phyloP scores from a whole-genome alignment of 768 basidiomycete species.

The Tricholoma bakamatsutake region DNA sequence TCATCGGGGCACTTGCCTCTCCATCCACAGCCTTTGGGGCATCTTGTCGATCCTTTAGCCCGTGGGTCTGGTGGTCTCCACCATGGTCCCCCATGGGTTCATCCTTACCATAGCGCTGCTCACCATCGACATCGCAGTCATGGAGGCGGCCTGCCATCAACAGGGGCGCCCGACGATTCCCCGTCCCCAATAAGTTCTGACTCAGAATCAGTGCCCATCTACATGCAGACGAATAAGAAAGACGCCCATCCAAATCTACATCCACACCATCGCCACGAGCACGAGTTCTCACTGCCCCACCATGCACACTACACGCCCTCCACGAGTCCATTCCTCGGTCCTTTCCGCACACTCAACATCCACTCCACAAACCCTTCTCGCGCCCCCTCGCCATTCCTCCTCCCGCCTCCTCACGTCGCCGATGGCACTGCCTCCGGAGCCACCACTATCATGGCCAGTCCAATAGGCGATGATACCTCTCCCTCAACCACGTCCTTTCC shows the following conservation, averaged over 20 bases:
- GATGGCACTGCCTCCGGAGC: slow-evolving; percentile 9
- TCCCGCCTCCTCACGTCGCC: slow-evolving; percentile 43
- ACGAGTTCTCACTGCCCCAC: slow-evolving; percentile 20
- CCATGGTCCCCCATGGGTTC: slow-evolving; percentile 26
- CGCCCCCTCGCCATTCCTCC: slow-evolving; percentile 63
- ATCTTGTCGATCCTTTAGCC: slow-evolving; percentile 31
- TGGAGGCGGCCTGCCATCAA: slow-evolving; percentile 7
- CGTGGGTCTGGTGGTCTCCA: slow-evolving; percentile 21
- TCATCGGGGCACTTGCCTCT: background rate
- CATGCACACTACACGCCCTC: slow-evolving; percentile 47
- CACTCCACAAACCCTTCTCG: slow-evolving; percentile 66
- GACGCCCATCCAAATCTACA: background rate
- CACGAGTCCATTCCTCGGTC: slow-evolving; percentile 76
- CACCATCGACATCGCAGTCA: slow-evolving; percentile 25
- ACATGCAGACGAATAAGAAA: slow-evolving; percentile 15
- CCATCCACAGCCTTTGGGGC: slow-evolving; percentile 37
- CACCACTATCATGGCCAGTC: slow-evolving; percentile 16
- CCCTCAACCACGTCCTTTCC: slow-evolving; percentile 2
- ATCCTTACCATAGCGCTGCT: slow-evolving; percentile 39
- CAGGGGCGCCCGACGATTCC: slow-evolving; percentile 45
- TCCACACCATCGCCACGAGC: slow-evolving; percentile 11
- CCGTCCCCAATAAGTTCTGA: slow-evolving; percentile 70
- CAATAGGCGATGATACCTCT: slow-evolving; percentile 15
- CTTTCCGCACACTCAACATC: slow-evolving; percentile 68
- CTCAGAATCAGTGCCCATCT: slow-evolving; percentile 41